Conservation (phyloP, 1,284 basidiomycete species). For the Sporisorium scitamineum region DNA sequence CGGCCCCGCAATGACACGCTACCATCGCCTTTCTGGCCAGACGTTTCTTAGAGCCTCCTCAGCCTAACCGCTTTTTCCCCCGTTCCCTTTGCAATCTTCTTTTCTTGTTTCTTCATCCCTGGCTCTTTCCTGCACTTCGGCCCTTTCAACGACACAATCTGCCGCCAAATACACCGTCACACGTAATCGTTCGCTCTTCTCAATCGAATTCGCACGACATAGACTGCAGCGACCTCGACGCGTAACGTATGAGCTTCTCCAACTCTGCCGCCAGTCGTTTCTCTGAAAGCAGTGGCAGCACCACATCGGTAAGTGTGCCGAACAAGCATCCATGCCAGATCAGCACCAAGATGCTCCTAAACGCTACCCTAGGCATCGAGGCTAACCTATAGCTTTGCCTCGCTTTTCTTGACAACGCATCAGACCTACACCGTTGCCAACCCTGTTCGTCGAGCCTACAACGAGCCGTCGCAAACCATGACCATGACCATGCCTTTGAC, state of each 20-base stretch:
- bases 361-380: not conserved
- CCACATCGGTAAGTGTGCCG: constrained; percentile 36
- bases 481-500: constrained; percentile 49
- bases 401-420: not conserved
- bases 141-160: not conserved
- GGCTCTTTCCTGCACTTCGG: not conserved
- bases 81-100: constrained; percentile 5
- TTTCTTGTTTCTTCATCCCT: not conserved
- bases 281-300: constrained; percentile 33
- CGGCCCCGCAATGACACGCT: constrained; percentile 13
- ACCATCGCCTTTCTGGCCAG: constrained; percentile 29
- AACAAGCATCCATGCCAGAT: not conserved
- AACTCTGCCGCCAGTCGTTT: constrained; percentile 25
- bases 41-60: constrained; percentile 32
- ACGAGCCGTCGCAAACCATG: constrained; percentile 30
- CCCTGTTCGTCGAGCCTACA: constrained; percentile 37
- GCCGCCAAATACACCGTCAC: not conserved
- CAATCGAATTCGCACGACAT: not conserved
- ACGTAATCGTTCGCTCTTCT: not conserved
- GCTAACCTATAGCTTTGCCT: constrained; percentile 3
- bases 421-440: constrained; percentile 35
- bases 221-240: constrained; percentile 2
- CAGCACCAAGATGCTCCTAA: not conserved
- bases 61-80: constrained; percentile 23
- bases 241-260: constrained; percentile 39